Evolutionary conservation across 140 eudicot species (phyloP).

Genomic region (Stevia rebaudiana): DNA sequence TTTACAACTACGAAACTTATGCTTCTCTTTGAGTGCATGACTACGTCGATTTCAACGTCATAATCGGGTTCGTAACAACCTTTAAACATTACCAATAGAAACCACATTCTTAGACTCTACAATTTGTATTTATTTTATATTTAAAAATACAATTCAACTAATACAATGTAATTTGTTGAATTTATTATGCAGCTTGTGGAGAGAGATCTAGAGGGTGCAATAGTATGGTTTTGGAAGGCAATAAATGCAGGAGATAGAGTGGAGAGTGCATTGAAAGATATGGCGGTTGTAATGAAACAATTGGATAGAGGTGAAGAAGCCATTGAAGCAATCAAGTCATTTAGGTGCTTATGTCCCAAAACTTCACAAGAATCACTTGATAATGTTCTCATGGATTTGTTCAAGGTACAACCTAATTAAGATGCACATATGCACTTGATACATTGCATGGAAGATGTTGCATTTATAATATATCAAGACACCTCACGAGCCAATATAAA

Average conservation of each 20-base stretch:
- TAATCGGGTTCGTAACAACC: no score
- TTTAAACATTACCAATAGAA: no score
- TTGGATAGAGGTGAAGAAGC: conserved; percentile 86
- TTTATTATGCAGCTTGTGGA: conserved; percentile 48
- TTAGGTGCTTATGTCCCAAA: conserved; percentile 64
- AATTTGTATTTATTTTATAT: no score
- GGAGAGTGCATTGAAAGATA: conserved; percentile 92
- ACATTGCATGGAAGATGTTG: background rate
- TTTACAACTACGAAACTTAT: no score
- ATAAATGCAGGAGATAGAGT: conserved; percentile 94
- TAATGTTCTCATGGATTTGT: conserved; percentile 82
- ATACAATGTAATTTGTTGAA: background rate
- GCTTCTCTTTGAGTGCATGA: no score
- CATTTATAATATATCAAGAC: no score
- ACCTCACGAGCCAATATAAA: no score
- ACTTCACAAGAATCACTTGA: conserved; percentile 88
- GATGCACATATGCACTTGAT: background rate
- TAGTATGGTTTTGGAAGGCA: conserved; percentile 89
- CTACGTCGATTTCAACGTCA: no score
- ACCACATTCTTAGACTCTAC: no score
- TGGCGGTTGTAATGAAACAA: conserved; percentile 98
- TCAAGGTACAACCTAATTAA: conserved; percentile 54
- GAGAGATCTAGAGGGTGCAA: conserved; percentile 77
- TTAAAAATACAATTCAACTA: no score
- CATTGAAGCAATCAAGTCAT: conserved; percentile 85